Evolutionary conservation across 177 flowering plant genomes (phyloP), one percentile per base, ranked within the genome.

Genomic region (Vitis hybrid): DNA sequence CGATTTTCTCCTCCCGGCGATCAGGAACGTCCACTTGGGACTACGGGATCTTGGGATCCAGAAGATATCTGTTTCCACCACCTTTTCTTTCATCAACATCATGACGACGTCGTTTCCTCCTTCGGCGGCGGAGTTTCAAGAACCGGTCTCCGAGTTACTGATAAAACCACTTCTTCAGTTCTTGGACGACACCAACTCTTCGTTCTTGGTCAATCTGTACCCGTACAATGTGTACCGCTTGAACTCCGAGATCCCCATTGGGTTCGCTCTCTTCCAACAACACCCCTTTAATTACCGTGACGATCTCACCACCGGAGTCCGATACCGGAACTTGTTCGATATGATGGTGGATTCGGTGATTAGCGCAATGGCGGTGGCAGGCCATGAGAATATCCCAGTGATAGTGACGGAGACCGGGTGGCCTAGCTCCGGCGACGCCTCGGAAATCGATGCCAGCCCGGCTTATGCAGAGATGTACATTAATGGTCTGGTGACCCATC

Each of bases 371-470:
- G 90, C 86, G 14, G 87, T 79, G 17, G 66, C 82, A 0, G 98
- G 97, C 2, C 86, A 88, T 67, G 85, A 84, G 79, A 79, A 74
- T 6, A 73, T 92, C 14, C 97, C 92, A 1, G 68, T 94, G 32
- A 69, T 90, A 0, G 97, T 94, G 74, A 68, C 91, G 0, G 94
- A 90, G 78, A 92, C 91, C 1, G 97, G 97, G 21, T 94, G 97
- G 97, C 97, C 98, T 11, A 87, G 89, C 72, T 48, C 71, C 14
- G 85, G 81, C 4, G 76, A 58, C 1, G 15, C 60, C 0, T 64
- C 35, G 0, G 96, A 85, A 69, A 72, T 77, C 3, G 91, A 90
- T 9, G 92, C 90, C 9, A 84, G 46, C 3, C 27, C 21, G 19
- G 63, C 35, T 0, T 89, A 83, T 66, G 90, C 97, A 0, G 85